Evolutionary conservation across 768 basidiomycete species (phyloP).

Genomic region (Trametes cubensis): DNA sequence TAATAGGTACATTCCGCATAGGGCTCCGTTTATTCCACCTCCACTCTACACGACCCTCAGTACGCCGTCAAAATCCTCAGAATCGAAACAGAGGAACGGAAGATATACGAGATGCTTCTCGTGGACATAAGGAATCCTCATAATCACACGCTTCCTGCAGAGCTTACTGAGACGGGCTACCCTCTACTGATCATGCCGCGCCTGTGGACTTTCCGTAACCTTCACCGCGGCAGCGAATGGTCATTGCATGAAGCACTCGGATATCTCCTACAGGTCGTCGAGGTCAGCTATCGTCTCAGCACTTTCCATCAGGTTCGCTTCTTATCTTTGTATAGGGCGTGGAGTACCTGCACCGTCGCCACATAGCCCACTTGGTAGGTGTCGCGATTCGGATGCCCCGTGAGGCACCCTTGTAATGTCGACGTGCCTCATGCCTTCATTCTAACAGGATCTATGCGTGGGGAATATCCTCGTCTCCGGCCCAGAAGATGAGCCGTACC

Average conservation of each 20-base stretch:
- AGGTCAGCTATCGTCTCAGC: too few species aligned
- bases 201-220: too few species aligned
- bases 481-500: not conserved
- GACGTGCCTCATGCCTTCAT: not conserved
- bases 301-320: too few species aligned
- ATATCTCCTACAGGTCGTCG: too few species aligned
- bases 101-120: not conserved
- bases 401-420: too few species aligned
- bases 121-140: too few species aligned
- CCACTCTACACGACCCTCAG: not conserved
- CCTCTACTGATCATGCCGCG: too few species aligned
- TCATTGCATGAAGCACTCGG: too few species aligned
- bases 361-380: constrained; percentile 2
- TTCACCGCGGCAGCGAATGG: too few species aligned
- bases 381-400: not conserved
- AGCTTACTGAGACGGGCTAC: too few species aligned
- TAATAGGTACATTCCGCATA: too few species aligned
- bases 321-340: not conserved
- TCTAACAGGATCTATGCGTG: not conserved
- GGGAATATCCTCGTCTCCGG: not conserved
- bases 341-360: constrained; percentile 1
- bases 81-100: not conserved
- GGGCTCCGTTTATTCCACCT: not conserved
- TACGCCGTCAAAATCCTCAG: not conserved
- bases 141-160: too few species aligned